A percentile compares a stretch with the other conserved stretches of the same genome.
These are phyloP conservation scores for Botrytis cinerea DNA, from an alignment of 2,329 filamentous ascomycete species.

Conservation along the genomic window DNA sequence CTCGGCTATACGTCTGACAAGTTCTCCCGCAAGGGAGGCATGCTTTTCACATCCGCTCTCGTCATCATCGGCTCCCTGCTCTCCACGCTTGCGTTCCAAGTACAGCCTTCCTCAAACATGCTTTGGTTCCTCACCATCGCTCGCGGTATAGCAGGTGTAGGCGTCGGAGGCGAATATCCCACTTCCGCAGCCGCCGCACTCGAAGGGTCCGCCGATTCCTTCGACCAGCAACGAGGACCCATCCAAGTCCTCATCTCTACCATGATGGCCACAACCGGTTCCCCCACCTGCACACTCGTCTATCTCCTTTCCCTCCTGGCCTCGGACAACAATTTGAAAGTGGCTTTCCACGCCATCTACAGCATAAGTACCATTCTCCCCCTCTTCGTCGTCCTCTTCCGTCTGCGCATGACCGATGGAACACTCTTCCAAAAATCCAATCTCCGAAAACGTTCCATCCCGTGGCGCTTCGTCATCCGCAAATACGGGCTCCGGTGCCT, in stretches of 20 bases:
- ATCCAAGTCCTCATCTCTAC: constrained; percentile 19
- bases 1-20: constrained; percentile 42
- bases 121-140: constrained; percentile 45
- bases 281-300: background rate
- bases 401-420: constrained; percentile 40
- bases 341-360: constrained; percentile 40
- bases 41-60: constrained; percentile 41
- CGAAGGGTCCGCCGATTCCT: constrained; percentile 42
- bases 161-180: constrained; percentile 45
- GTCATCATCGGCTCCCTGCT: constrained; percentile 40
- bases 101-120: constrained; percentile 40
- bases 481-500: constrained; percentile 23
- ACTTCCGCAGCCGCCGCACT: constrained; percentile 44
- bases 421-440: background rate
- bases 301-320: constrained; percentile 42
- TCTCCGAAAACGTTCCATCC: background rate
- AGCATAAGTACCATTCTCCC: constrained; percentile 42
- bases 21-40: constrained; percentile 42
- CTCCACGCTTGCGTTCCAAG: constrained; percentile 35
- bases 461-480: background rate
- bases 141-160: constrained; percentile 44
- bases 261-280: constrained; percentile 18
- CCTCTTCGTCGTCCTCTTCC: constrained; percentile 40
- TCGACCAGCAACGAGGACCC: constrained; percentile 8
- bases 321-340: constrained; percentile 42